Conservation (phyloP, 2,329 filamentous ascomycete species). For the Scytalidium lignicola region DNA sequence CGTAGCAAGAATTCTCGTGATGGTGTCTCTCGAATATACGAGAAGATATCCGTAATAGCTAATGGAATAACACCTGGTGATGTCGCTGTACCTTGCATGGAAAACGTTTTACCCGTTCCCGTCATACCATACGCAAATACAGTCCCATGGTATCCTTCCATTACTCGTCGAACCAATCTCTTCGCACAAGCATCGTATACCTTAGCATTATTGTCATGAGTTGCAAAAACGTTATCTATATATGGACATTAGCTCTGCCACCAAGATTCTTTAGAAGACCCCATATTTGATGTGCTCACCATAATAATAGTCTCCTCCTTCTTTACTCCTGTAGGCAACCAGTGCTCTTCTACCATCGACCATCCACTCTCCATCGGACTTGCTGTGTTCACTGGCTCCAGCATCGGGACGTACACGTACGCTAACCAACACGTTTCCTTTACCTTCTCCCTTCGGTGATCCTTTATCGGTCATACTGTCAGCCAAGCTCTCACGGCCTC, state of each 20-base stretch:
- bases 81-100: constrained; percentile 96
- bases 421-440: constrained; percentile 94
- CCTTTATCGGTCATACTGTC: constrained; percentile 29
- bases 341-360: constrained; percentile 79
- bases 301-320: constrained; percentile 89
- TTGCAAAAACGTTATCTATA: constrained; percentile 91
- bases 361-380: constrained; percentile 80
- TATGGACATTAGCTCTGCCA: constrained; percentile 20
- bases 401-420: constrained; percentile 87
- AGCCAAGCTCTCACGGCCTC: constrained; percentile 21
- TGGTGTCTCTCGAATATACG: constrained; percentile 95
- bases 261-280: too few species aligned
- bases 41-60: constrained; percentile 98
- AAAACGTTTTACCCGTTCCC: constrained; percentile 97
- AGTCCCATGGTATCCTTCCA: constrained; percentile 98
- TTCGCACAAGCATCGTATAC: constrained; percentile 96
- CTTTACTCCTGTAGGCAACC: constrained; percentile 79
- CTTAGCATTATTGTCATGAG: constrained; percentile 86
- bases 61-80: constrained; percentile 95
- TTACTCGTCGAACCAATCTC: constrained; percentile 87
- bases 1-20: constrained; percentile 89
- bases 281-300: too few species aligned
- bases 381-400: constrained; percentile 50
- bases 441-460: constrained; percentile 60
- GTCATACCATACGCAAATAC: constrained; percentile 99